Base-by-base conservation (phyloP, 352 stramenopile genomes). In the Thraustotheca clavata region DNA sequence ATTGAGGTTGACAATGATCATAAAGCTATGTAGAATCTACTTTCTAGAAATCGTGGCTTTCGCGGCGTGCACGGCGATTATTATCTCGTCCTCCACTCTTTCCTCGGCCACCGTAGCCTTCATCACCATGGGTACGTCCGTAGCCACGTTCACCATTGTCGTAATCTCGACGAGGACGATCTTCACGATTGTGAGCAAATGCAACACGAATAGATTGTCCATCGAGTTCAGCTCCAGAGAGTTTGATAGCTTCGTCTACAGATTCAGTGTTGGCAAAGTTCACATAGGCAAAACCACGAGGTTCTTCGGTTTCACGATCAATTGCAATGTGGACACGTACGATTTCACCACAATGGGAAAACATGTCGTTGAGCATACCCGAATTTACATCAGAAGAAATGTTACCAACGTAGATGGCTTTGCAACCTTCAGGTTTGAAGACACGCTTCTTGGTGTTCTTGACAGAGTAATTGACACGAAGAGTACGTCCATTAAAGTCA, bases 251-350 rank as follows among this genome's bases (percentile, higher is more conserved):
- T 48, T 84, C 76, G 61, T 98, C 93, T 0, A 97, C 96, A 34
- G 84, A 81, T 60, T 98, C 93, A 0, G 88, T 97, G n/a, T 96
- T 76, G 1, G 62, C 86, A 72, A 99, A 99, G 74, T 99, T 93
- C 41, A 99, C 79, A 81, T 99, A 95, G 33, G 95, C 96, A 73
- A 99, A 99, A 43, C 97, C 97, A 73, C 96, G 96, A 85, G 99
- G 99, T 59, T 98, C 89, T 35, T 96, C 95, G 41, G 93, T 98
- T 73, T 99, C 96, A 57, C 94, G 82, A 80, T 99, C 95, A 27
- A 86, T 97, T 0, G 94, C 94, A 54, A 99, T 96, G 70, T 96
- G 89, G 69, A 98, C 91, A 68, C 77, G 84, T 20, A 77, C 59
- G 71, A 99, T 98, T 70, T 98, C 92, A 67, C 96, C 96, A 76